Percentiles rank a stretch among this genome's conserved stretches.
Conservation (phyloP, 2,329 filamentous ascomycete genomes). For the Pseudonectria buxi region DNA sequence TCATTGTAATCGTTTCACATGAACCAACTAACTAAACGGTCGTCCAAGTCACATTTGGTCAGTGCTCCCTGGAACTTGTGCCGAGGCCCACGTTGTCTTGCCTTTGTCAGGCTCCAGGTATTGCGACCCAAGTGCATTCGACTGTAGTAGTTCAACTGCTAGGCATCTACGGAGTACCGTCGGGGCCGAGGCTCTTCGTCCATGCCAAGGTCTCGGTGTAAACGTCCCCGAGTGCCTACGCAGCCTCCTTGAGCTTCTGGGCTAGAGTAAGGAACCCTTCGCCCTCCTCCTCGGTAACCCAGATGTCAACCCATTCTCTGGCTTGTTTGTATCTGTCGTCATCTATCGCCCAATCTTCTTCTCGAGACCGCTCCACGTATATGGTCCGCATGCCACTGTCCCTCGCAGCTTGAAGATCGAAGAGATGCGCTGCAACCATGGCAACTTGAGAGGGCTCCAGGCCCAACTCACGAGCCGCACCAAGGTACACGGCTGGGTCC, state of each 20-base stretch:
- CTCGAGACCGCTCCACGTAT: slow-evolving; percentile 62
- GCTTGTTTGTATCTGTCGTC: slow-evolving; percentile 44
- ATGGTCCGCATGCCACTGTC: slow-evolving; percentile 59
- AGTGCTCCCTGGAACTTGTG: no score
- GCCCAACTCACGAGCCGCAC: slow-evolving; percentile 54
- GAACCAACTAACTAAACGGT: no score
- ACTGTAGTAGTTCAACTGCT: no score
- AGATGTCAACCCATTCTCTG: slow-evolving; percentile 37
- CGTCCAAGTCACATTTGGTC: no score
- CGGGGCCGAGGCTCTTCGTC: background rate
- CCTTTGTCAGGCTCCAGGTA: no score
- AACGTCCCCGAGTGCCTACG: slow-evolving; percentile 1
- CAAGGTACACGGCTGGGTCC: slow-evolving; percentile 58
- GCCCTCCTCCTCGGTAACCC: slow-evolving; percentile 27
- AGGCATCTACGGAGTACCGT: no score
- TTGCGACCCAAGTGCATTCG: no score
- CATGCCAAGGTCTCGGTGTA: background rate
- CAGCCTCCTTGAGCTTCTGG: slow-evolving; percentile 17
- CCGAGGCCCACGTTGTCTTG: no score
- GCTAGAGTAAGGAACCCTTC: slow-evolving; percentile 27
- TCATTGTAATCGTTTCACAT: no score
- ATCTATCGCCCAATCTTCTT: slow-evolving; percentile 55
- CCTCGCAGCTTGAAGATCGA: slow-evolving; percentile 61
- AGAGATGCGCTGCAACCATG: slow-evolving; percentile 71
- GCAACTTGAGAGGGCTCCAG: slow-evolving; percentile 55